Base-by-base conservation (phyloP, 2,329 filamentous ascomycete species). In the Xylariomycetidae sp. region DNA sequence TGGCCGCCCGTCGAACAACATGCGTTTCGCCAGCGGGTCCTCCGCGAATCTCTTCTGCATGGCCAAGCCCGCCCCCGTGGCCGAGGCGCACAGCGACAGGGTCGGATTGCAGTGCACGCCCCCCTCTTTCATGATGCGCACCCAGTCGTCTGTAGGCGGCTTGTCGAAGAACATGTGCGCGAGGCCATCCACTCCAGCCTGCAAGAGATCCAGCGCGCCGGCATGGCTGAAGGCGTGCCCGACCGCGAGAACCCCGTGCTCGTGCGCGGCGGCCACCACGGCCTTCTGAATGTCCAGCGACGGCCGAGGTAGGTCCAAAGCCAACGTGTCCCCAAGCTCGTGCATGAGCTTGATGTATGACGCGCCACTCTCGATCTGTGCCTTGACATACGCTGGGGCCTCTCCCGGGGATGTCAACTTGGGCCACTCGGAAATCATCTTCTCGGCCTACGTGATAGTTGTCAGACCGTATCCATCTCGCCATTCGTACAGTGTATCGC, bases 321-420 rank as follows among this genome's bases (percentile, higher is more conserved):
- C 59, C 48, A 72, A 53, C 7, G 54, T 48, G 6, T 46, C 55
- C 3, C 69, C 69, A 32, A 56, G 59, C 41, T 73, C 69, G 41
- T 72, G 66, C 59, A 73, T 69, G 30, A 72, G 49, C 44, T 72
- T 73, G 46, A 71, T 67, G 49, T 70, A 72, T n/a, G n/a, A n/a
- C n/a, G n/a, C n/a, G n/a, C n/a, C n/a, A n/a, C n/a, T n/a, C n/a
- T n/a, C n/a, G n/a, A n/a, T n/a, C n/a, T n/a, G n/a, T n/a, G n/a
- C n/a, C n/a, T n/a, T n/a, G n/a, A n/a, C n/a, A n/a, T n/a, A n/a
- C n/a, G n/a, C n/a, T n/a, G n/a, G n/a, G n/a, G n/a, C n/a, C n/a
- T n/a, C n/a, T n/a, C n/a, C n/a, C n/a, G n/a, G n/a, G n/a, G n/a
- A n/a, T n/a, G n/a, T n/a, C n/a, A n/a, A n/a, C n/a, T n/a, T n/a